Base-by-base conservation (phyloP, 345 rosid species). In the Citrus reticulata region DNA sequence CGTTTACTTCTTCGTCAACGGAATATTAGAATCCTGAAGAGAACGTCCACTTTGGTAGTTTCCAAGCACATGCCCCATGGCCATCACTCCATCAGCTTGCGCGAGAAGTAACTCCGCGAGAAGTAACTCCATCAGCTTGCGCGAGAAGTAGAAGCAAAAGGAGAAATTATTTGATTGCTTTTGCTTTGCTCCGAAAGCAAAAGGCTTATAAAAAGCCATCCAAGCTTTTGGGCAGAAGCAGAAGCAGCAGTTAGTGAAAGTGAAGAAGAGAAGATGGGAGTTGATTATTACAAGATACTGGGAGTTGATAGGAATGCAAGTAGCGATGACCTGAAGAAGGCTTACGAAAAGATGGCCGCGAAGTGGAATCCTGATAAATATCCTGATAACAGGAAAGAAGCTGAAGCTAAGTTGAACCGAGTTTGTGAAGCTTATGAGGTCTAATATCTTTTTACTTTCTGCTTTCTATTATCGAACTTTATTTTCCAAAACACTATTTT, bases 351-450 rank as follows among this genome's bases (percentile, higher is more conserved):
- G 62, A 79, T 91, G 40, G 85, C 87, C 68, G 80, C 80, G 85
- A 84, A 84, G 73, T 86, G 89, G 89, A 85, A 86, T 29, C 89
- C 89, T 49, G 87, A 86, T 46, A 86, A 86, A 84, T 84, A 86
- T 54, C 89, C 85, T 4, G 55, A 82, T 72, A 81, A 83, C 87
- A 91, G 88, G 83, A 88, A 88, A 42, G 92, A 89, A 67, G 93
- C 94, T 37, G 94, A 91, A 65, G 91, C 90, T 68, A 86, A 87
- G 82, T 88, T 91, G 86, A 91, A 89, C 76, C 89, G 85, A 82
- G 85, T 91, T 86, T 91, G 90, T 80, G 92, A 91, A 68, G 94
- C 93, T 42, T 91, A 91, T 49, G 94, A 91, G 85, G 93, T 87
- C 70, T 24, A 71, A 7, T 51, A 17, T 49, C 51, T 46, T 29